Conservation (phyloP, 2,329 filamentous ascomycete species). For the Pestalotiopsis sp. region DNA sequence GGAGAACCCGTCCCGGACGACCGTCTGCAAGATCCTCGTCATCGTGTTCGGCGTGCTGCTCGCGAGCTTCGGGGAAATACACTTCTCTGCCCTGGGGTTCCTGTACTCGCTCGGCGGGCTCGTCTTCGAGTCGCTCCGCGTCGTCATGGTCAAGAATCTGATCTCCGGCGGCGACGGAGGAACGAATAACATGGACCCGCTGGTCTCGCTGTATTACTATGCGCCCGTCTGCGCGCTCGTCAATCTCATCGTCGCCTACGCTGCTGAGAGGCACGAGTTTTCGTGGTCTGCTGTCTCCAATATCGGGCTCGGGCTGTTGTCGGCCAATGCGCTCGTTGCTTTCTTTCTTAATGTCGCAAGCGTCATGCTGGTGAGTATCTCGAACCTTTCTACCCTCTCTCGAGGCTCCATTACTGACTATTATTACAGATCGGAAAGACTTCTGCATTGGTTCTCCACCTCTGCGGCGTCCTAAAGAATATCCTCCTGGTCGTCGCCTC, state of each 20-base stretch:
- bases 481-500: constrained; percentile 79
- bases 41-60: constrained; percentile 56
- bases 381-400: not conserved
- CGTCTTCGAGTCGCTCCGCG: constrained; percentile 76
- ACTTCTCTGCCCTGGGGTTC: constrained; percentile 68
- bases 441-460: constrained; percentile 81
- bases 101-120: constrained; percentile 75
- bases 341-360: constrained; percentile 83
- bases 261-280: constrained; percentile 19
- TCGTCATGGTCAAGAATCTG: constrained; percentile 85
- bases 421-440: constrained; percentile 71
- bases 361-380: constrained; percentile 74
- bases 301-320: constrained; percentile 65
- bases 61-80: constrained; percentile 64
- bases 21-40: constrained; percentile 51
- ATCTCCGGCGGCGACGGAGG: constrained; percentile 60
- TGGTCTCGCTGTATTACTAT: constrained; percentile 89
- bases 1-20: constrained; percentile 46
- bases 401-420: too few species aligned
- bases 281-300: constrained; percentile 65
- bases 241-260: constrained; percentile 64
- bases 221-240: constrained; percentile 82
- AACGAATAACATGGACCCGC: constrained; percentile 83
- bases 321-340: constrained; percentile 76
- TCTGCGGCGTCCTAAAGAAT: constrained; percentile 86